Evolutionary conservation across 495 filamentous ascomycete species (phyloP), one percentile per base, ranked within the genome.

Genomic region (Haplographium delicatum): DNA sequence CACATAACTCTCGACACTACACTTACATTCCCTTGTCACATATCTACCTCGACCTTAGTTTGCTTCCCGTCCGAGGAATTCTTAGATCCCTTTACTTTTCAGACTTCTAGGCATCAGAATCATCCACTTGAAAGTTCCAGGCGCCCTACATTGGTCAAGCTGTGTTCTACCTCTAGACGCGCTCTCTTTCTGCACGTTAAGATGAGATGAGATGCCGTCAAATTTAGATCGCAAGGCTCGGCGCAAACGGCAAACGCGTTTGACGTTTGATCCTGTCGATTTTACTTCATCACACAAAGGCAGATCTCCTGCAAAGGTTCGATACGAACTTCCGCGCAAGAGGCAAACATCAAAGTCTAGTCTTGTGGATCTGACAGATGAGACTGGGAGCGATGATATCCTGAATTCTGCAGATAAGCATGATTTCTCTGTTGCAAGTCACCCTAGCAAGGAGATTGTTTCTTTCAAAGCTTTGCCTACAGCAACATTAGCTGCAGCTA

Each of bases 181-280:
- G n/a, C n/a, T n/a, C n/a, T n/a, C n/a, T n/a, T n/a, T n/a, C n/a
- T n/a, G n/a, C n/a, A n/a, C n/a, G n/a, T n/a, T n/a, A n/a, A n/a
- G n/a, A n/a, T n/a, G n/a, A n/a, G n/a, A n/a, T n/a, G n/a, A n/a
- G n/a, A 60, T 60, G 53, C 34, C 53, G 27, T 45, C 53, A 8
- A 60, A 57, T 31, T 28, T 51, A 3, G 35, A 53, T 22, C 53
- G 50, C 16, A 50, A 47, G 27, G 25, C 39, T 0, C 39, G 49
- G 2, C 50, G 48, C 15, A 57, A 57, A 28, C 34, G 34, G 25
- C 58, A 61, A 31, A 61, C 54, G 20, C 50, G 44, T 9, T 26
- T 61, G 18, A 55, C 46, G 1, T 58, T 61, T 23, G 47, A 53
- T 27, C 35, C 50, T 2, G 19, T 56, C 7, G 41, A 54, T 44